Percentiles rank a stretch among this genome's conserved stretches.
These are phyloP conservation scores for Miamiensis avidus DNA, from an alignment of 169 alveolate species.

Conservation along the genomic window DNA sequence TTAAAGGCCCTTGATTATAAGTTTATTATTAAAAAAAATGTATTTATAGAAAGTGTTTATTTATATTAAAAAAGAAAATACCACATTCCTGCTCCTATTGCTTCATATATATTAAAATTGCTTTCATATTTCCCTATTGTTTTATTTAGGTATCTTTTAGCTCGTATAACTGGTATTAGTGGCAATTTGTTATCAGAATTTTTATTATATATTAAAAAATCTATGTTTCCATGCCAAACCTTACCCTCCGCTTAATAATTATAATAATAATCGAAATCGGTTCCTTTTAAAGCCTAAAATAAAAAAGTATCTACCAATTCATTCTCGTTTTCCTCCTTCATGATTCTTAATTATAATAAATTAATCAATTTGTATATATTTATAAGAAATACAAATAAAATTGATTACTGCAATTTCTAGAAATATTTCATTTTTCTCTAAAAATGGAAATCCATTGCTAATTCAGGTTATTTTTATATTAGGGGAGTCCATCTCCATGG, in stretches of 20 bases:
- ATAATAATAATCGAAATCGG: constrained; percentile 48
- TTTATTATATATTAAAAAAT: constrained; percentile 39
- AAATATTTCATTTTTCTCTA: constrained; percentile 43
- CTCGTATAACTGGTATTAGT: constrained; percentile 28
- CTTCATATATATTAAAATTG: constrained; percentile 15
- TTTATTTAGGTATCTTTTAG: constrained; percentile 18
- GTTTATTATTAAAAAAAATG: too few species aligned
- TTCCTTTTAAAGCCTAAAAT: constrained; percentile 44
- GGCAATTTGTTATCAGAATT: constrained; percentile 29
- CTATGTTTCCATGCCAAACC: constrained; percentile 38
- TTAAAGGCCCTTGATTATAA: constrained; percentile 21
- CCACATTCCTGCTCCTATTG: constrained; percentile 46
- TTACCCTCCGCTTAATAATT: constrained; percentile 27
- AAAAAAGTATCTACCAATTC: constrained; percentile 46
- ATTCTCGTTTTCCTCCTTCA: constrained; percentile 20
- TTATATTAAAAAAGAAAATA: too few species aligned
- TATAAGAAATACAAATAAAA: too few species aligned
- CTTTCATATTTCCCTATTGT: constrained; percentile 22
- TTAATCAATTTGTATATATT: too few species aligned
- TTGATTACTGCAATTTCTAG: constrained; percentile 4
- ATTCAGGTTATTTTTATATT: constrained; percentile 14
- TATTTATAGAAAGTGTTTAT: neutral
- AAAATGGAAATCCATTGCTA: constrained; percentile 30
- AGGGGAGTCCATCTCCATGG: constrained; percentile 52
- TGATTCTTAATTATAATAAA: too few species aligned